These are phyloP conservation scores for Eutypa lata DNA, from an alignment of 2,329 filamentous ascomycete species.

Conservation along the genomic window DNA sequence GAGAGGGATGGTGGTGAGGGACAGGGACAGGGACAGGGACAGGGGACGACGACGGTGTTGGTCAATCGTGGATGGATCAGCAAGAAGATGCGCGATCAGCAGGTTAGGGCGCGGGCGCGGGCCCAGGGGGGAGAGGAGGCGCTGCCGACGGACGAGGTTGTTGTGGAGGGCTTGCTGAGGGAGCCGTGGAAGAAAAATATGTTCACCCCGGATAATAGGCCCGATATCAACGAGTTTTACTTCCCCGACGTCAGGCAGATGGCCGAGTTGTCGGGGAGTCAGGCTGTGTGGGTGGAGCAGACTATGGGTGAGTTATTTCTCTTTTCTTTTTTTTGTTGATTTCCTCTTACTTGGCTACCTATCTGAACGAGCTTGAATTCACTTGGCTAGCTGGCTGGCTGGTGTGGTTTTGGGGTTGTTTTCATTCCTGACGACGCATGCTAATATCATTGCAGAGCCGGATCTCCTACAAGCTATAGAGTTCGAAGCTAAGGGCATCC, in stretches of 20 bases:
- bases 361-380: too few species aligned
- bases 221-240: conserved; percentile 82
- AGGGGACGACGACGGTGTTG: conserved; percentile 65
- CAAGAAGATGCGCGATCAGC: conserved; percentile 67
- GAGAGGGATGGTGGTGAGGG: conserved; percentile 63
- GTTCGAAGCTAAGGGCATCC: conserved; percentile 76
- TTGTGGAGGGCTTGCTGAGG: conserved; percentile 78
- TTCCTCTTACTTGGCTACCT: too few species aligned
- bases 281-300: conserved; percentile 91
- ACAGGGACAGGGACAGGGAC: conserved; percentile 20
- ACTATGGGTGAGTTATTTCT: conserved; percentile 69
- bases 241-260: conserved; percentile 94
- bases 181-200: conserved; percentile 97
- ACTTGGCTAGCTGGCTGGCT: too few species aligned
- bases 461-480: conserved; percentile 75
- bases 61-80: conserved; percentile 91
- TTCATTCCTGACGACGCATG: too few species aligned
- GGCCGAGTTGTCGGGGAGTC: conserved; percentile 76
- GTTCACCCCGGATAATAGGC: conserved; percentile 90
- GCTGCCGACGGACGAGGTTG: conserved; percentile 67
- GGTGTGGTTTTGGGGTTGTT: neutral
- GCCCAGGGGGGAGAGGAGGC: conserved; percentile 38
- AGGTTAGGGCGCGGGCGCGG: conserved; percentile 44
- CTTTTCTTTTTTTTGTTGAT: conserved; percentile 12
- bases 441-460: conserved; percentile 54